A percentile compares a stretch with the other conserved stretches of the same genome.
phyloP scores from a whole-genome alignment of 2,329 filamentous ascomycete genomes.

The Macroventuria anomochaeta region DNA sequence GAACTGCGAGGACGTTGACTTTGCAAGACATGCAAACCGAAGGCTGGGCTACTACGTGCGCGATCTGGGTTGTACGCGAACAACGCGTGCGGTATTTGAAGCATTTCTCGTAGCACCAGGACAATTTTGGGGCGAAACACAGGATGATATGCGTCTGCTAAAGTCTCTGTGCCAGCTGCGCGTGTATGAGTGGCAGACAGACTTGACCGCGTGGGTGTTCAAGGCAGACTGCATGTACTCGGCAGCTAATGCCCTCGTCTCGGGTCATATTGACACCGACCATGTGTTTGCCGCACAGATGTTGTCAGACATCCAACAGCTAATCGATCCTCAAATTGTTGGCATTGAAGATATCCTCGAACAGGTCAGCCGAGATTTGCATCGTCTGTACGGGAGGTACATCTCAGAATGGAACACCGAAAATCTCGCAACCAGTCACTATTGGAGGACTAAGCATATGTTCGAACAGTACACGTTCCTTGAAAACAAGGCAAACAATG shows the following conservation, averaged over 20 bases:
- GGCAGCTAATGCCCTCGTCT: not conserved
- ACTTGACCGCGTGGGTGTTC: not conserved
- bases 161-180: conserved; percentile 10
- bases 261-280: not conserved
- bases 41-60: conserved; percentile 2
- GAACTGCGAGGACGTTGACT: not conserved
- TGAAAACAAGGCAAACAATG: not conserved
- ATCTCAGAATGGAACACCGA: not conserved
- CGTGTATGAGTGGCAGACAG: not conserved
- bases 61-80: not conserved
- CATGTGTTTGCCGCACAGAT: conserved; percentile 21
- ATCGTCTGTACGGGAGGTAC: not conserved
- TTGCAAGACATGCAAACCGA: conserved; percentile 1
- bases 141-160: conserved; percentile 4
- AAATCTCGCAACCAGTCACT: not conserved
- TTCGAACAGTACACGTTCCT: not conserved
- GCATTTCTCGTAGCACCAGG: not conserved
- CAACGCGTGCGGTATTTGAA: not conserved
- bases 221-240: not conserved
- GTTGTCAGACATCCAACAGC: conserved; percentile 18
- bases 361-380: not conserved
- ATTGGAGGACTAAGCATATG: not conserved
- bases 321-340: not conserved
- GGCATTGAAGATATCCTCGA: not conserved
- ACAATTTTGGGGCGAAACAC: not conserved